phyloP scores from a whole-genome alignment of 495 filamentous ascomycete genomes.

The Hypomontagnella submonticulosa region DNA sequence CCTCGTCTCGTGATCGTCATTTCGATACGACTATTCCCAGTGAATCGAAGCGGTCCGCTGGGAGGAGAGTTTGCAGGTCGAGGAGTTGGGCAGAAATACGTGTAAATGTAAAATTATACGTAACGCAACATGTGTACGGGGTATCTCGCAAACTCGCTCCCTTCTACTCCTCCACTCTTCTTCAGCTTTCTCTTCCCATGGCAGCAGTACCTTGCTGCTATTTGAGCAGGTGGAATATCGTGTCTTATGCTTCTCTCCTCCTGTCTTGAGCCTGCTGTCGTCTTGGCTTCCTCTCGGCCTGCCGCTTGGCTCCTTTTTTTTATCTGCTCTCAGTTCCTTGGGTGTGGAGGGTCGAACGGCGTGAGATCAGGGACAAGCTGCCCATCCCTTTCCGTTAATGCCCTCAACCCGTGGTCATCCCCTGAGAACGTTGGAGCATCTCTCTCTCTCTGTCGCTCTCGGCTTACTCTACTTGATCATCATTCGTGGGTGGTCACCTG shows the following conservation, averaged over 20 bases:
- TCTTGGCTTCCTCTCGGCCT: slow-evolving; percentile 28
- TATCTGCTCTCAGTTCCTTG: too few species aligned
- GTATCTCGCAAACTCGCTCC: slow-evolving; percentile 10
- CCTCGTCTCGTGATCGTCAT: background rate
- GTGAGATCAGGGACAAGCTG: background rate
- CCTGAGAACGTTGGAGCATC: background rate
- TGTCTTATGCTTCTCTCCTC: background rate
- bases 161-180: background rate
- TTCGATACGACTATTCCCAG: background rate
- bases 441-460: background rate
- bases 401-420: background rate
- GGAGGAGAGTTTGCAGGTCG: too few species aligned
- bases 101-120: too few species aligned
- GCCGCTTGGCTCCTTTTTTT: slow-evolving; percentile 23
- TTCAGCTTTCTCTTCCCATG: slow-evolving; percentile 1
- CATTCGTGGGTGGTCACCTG: slow-evolving; percentile 27
- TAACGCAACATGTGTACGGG: background rate
- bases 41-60: background rate
- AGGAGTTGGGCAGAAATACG: too few species aligned
- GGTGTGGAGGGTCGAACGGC: too few species aligned
- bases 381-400: background rate
- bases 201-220: background rate
- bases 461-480: too few species aligned
- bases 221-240: background rate
- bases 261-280: background rate